Conservation (phyloP, 495 filamentous ascomycete species). For the Bathelium albidoporum region DNA sequence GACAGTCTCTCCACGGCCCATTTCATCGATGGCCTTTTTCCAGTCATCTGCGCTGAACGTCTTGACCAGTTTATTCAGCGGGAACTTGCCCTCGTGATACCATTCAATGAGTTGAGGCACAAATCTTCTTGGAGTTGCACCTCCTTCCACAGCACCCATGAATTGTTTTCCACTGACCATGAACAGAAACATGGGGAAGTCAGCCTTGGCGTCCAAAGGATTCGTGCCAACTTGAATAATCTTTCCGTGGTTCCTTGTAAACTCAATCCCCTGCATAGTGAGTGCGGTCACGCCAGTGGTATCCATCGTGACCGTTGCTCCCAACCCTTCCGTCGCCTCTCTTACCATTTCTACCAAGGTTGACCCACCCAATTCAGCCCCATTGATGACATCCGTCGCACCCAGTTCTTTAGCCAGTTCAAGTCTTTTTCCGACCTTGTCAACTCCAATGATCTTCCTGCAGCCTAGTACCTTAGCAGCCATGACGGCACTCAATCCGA, state of each 20-base stretch:
- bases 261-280: slow-evolving; percentile 16
- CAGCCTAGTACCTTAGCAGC: slow-evolving; percentile 21
- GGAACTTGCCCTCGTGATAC: slow-evolving; percentile 27
- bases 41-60: slow-evolving; percentile 60
- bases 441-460: slow-evolving; percentile 21
- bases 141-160: slow-evolving; percentile 20
- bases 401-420: slow-evolving; percentile 22
- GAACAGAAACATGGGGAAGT: slow-evolving; percentile 13
- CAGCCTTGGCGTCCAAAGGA: slow-evolving; percentile 16
- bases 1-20: slow-evolving; percentile 31
- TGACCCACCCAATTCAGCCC: slow-evolving; percentile 13
- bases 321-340: slow-evolving; percentile 12
- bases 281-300: slow-evolving; percentile 22
- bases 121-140: slow-evolving; percentile 15
- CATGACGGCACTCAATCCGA: slow-evolving; percentile 24
- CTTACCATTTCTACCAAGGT: slow-evolving; percentile 11
- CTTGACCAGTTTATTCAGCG: slow-evolving; percentile 25
- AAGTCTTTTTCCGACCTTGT: slow-evolving; percentile 18
- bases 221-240: slow-evolving; percentile 22
- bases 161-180: slow-evolving; percentile 20
- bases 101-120: slow-evolving; percentile 26
- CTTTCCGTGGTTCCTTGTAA: slow-evolving; percentile 19
- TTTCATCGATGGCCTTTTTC: slow-evolving; percentile 36
- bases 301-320: slow-evolving; percentile 18
- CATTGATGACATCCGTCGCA: slow-evolving; percentile 21